Evolutionary conservation across 2,329 filamentous ascomycete species (phyloP).

Genomic region (Fusarium sterilihyphosum): DNA sequence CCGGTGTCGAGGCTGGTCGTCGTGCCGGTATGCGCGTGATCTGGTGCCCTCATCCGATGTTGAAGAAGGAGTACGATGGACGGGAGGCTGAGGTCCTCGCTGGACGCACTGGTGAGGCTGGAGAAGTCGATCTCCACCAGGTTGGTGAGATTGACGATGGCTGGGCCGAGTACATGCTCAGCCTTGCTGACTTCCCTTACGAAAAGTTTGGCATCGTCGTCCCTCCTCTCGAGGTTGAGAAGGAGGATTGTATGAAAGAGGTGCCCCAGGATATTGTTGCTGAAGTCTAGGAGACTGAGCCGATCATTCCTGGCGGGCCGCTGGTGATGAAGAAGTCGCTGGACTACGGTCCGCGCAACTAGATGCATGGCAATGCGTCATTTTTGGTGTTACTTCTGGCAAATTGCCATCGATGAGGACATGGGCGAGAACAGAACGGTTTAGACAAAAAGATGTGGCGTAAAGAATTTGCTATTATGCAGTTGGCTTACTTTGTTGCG

Average conservation of each 20-base stretch:
- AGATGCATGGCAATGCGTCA: background rate
- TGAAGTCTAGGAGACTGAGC: constrained; percentile 25
- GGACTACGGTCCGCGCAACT: background rate
- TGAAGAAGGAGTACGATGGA: constrained; percentile 79
- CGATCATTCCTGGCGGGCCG: background rate
- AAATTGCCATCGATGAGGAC: background rate
- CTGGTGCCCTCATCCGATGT: constrained; percentile 86
- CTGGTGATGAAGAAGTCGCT: constrained; percentile 1
- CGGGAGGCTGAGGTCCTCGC: constrained; percentile 85
- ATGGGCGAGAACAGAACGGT: background rate
- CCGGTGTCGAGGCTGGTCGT: constrained; percentile 89
- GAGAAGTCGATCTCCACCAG: constrained; percentile 63
- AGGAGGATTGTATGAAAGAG: constrained; percentile 55
- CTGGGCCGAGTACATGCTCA: constrained; percentile 66
- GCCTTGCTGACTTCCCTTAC: constrained; percentile 66
- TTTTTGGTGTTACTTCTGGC: constrained; percentile 3
- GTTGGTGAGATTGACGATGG: constrained; percentile 68
- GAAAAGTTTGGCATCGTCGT: constrained; percentile 67
- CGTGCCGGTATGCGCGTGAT: constrained; percentile 94
- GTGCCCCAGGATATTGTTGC: constrained; percentile 13
- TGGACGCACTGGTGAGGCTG: constrained; percentile 77
- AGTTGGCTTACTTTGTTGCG: background rate
- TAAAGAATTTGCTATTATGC: background rate
- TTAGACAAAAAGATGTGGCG: constrained; percentile 8
- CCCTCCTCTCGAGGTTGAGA: constrained; percentile 54